Evolutionary conservation across 306 rosid species (phyloP).

Genomic region (Morella rubra): DNA sequence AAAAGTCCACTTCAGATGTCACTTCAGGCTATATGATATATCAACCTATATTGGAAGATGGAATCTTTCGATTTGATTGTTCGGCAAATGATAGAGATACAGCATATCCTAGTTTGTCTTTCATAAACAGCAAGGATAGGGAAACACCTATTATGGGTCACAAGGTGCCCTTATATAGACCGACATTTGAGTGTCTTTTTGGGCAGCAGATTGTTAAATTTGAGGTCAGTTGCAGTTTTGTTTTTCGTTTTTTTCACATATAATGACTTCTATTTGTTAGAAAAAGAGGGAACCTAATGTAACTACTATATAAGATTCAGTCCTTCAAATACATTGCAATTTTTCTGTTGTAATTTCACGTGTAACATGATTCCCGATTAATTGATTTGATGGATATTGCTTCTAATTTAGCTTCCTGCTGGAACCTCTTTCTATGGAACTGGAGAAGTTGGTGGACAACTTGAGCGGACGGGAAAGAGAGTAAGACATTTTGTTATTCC

Average conservation of each 20-base stretch:
- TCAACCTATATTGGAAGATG: slow-evolving; percentile 71
- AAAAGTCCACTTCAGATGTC: slow-evolving; percentile 35
- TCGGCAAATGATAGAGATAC: slow-evolving; percentile 58
- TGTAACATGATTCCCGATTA: neutral
- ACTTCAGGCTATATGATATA: slow-evolving; percentile 65
- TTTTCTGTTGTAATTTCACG: neutral
- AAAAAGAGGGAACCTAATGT: too few relatives aligned
- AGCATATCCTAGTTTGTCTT: slow-evolving; percentile 77
- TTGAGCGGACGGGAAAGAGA: slow-evolving; percentile 85
- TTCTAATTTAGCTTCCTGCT: slow-evolving; percentile 57
- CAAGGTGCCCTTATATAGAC: slow-evolving; percentile 53
- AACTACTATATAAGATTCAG: neutral
- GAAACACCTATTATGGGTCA: slow-evolving; percentile 50
- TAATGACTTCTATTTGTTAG: too few relatives aligned
- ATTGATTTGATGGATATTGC: slow-evolving; percentile 25
- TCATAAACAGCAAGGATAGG: slow-evolving; percentile 54
- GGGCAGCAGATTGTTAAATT: slow-evolving; percentile 73
- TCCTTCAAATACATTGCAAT: neutral
- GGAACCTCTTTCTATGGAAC: slow-evolving; percentile 89
- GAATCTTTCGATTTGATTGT: slow-evolving; percentile 88
- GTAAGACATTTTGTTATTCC: slow-evolving; percentile 38
- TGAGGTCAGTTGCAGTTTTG: slow-evolving; percentile 51
- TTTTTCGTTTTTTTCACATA: too few relatives aligned
- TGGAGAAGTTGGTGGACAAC: slow-evolving; percentile 89
- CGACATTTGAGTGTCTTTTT: slow-evolving; percentile 50